These are phyloP conservation scores for Kluyveromyces sp. DNA, from an alignment of 1,139 yeast genomes.

Conservation along the genomic window DNA sequence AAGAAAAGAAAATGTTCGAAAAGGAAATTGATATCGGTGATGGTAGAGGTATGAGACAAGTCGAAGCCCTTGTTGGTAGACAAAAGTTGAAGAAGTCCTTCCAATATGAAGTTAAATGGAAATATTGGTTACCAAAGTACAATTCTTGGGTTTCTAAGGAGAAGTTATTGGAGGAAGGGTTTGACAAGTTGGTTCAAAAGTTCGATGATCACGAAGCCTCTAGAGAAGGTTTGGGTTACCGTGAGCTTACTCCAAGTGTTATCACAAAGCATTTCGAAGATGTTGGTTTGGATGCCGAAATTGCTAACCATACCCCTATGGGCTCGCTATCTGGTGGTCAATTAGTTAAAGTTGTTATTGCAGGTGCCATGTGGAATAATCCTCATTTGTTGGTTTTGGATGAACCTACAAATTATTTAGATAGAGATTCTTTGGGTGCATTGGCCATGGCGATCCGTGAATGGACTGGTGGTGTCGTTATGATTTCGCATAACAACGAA, in stretches of 20 bases:
- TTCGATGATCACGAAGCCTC: conserved; percentile 98
- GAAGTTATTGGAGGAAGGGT: conserved; percentile 68
- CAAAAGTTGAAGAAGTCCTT: conserved; percentile 92
- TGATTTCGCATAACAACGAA: conserved; percentile 96
- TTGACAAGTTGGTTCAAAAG: conserved; percentile 79
- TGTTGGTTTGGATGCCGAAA: conserved; percentile 95
- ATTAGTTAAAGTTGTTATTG: conserved; percentile 95
- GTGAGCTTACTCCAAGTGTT: conserved; percentile 85
- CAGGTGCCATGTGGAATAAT: conserved; percentile 99
- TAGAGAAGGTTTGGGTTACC: conserved; percentile 95
- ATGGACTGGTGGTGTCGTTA: conserved; percentile 97
- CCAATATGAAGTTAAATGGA: conserved; percentile 97
- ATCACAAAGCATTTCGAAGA: conserved; percentile 95
- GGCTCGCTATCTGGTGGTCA: conserved; percentile 98
- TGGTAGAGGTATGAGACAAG: conserved; percentile 80
- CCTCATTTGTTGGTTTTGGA: conserved; percentile 96
- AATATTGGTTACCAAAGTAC: conserved; percentile 83
- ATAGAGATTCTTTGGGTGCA: conserved; percentile 96
- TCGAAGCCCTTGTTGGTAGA: conserved; percentile 95
- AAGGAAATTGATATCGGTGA: conserved; percentile 75
- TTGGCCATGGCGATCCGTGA: conserved; percentile 95
- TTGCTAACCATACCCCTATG: conserved; percentile 96
- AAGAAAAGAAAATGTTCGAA: conserved; percentile 72
- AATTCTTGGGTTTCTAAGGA: conserved; percentile 93
- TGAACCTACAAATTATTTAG: conserved; percentile 97